Base-by-base conservation (phyloP, 2,329 filamentous ascomycete genomes). In the Diaporthe australafricana region DNA sequence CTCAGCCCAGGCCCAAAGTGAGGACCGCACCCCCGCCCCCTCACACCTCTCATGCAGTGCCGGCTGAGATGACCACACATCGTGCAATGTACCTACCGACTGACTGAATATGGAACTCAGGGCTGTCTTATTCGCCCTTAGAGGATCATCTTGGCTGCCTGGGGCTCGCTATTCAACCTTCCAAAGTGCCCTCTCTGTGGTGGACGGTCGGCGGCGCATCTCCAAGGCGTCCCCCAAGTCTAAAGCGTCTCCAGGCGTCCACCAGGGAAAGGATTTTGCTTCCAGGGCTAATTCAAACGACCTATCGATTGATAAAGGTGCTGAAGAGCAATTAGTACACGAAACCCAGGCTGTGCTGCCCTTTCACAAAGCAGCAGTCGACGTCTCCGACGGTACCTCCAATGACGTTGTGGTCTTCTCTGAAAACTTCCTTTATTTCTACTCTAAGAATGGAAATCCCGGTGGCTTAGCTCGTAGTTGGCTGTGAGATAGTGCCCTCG, bases 1-100 rank as follows among this genome's bases (percentile, higher is more conserved):
- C 50, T 56, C 25, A 38, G 27, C 7, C n/a, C 63, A 47, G 68
- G 50, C 48, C 42, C 56, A 30, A 70, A 67, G 71, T 70, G 57
- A 72, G 70, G 16, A 35, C 32, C n/a, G 16, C 40, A 30, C 14
- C 11, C 20, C 25, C 30, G 11, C 16, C 12, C 12, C n/a, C 60
- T n/a, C 16, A 14, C 25, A 27, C 12, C 45, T 17, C 6, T 38
- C 30, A 38, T n/a, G 30, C 27, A 27, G 30, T 38, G 32, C n/a
- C 42, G 45, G 45, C 20, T 50, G 45, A 12, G 20, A 65, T 7
- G 16, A 16, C 45, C n/a, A 30, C 60, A 65, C 60, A 20, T 11
- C 35, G 20, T 32, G 45, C 22, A 14, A 6, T 68, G 32, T 32
- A 53, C 25, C 60, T 22, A 42, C 17, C 20, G 8, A 22, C 35